Evolutionary conservation across 2,329 filamentous ascomycete species (phyloP), one percentile per base, ranked within the genome.

Genomic region (Elsinoe fawcettii): DNA sequence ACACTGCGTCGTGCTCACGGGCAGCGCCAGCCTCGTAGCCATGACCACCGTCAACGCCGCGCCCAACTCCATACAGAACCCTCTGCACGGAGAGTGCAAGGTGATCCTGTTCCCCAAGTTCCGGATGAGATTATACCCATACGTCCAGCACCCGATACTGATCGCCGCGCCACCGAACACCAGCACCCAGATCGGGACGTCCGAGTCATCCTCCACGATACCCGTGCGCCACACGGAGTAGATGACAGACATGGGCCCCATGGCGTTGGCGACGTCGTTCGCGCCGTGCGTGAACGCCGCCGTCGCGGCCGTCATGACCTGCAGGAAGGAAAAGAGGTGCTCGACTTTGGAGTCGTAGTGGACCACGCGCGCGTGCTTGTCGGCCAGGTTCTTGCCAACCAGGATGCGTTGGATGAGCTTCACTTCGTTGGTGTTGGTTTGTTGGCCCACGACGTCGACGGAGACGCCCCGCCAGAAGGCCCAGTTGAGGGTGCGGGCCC

Each of bases 261-360:
- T 76, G 18, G 81, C 81, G 65, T 80, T 85, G 64, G 79, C 74
- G n/a, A 85, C 79, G 60, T 86, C 83, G 67, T 86, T 86, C 60
- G 81, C 80, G n/a, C 83, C 83, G 69, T 86, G 85, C 1, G 83
- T 82, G 63, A 88, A 86, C 1, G 83, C 86, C 36, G 84, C 84
- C 58, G 84, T 87, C 71, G 82, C 85, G 58, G 85, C 85, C n/a
- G 83, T 85, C 59, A 85, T 69, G 59, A 86, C 67, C 69, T 86
- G 83, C 63, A 85, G 75, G 65, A 83, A 86, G 5, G 81, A 83
- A 72, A 84, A 86, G 11, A 79, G 75, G 70, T 80, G 80, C 69
- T 85, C 82, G 60, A 78, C 74, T 59, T 77, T 76, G 69, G 83
- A 83, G 64, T 84, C 79, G 68, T 79, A 85, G 65, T 83, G 47